Evolutionary conservation across 2,329 filamentous ascomycete genomes (phyloP), one percentile per base, ranked within the genome.

Genomic region (Claviceps sp.): DNA sequence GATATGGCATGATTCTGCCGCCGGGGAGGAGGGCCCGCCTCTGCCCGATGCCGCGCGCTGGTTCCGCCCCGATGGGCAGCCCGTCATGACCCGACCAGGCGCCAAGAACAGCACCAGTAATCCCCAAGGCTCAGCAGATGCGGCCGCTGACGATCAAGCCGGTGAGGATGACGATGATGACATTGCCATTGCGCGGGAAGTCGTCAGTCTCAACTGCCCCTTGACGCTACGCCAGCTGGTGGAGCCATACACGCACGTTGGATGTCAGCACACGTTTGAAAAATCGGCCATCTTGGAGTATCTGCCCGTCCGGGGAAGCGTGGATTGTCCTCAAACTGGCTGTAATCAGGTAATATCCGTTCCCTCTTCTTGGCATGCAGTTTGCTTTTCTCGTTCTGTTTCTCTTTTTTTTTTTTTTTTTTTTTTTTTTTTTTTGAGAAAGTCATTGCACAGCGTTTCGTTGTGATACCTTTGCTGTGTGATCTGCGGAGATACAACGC

Each of bases 221-320:
- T 64, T 90, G 20, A 85, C 84, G 0, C 69, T 88, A 56, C 71
- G 71, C 49, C 70, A 76, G 45, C 82, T 88, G 69, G 68, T 71
- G 43, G 75, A 87, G 50, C 86, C 86, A 0, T 80, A 79, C 60
- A 85, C 78, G 51, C 86, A 79, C 58, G 68, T 62, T 14, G 77
- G 78, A 56, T 90, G 86, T 69, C 80, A 78, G 51, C 86, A 90
- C 63, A 82, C 77, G 0, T 90, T 87, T 61, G 83, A 90, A 61
- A 83, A 79, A 63, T 60, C 63, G 1, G 78, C 79, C 0, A 82
- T 90, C 40, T 52, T 78, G 23, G 75, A 79, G n/a, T 71, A 70
- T 54, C 44, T 82, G 71, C 62, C 73, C 73, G 51, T 60, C 57
- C 53, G 60, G 49, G 50, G 67, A 57, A 51, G 63, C 49, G 70